These are phyloP conservation scores for Emergomyces africanus DNA, from an alignment of 2,329 filamentous ascomycete species.

Conservation along the genomic window DNA sequence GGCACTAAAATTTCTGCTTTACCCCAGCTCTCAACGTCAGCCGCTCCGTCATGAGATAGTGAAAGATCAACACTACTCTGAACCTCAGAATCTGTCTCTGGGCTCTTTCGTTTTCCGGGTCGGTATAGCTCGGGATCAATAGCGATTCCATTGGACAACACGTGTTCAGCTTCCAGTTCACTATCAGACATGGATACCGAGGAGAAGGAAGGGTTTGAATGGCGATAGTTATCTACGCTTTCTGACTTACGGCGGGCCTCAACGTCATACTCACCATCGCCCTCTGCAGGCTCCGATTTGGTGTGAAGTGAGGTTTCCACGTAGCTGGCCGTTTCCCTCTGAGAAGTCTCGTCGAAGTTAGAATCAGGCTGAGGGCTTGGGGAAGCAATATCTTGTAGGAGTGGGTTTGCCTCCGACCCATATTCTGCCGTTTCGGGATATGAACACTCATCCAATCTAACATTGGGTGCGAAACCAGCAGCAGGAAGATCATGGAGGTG, in stretches of 20 bases:
- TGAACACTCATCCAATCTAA: background rate
- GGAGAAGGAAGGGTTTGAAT: background rate
- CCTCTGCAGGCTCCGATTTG: background rate
- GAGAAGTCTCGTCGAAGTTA: background rate
- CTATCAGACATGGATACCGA: background rate
- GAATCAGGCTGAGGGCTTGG: background rate
- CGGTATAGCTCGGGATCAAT: constrained; percentile 1
- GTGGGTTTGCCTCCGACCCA: background rate
- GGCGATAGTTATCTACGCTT: background rate
- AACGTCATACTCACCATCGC: background rate
- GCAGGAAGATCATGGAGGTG: background rate
- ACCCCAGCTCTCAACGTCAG: background rate
- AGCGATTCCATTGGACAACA: background rate
- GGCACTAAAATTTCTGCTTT: background rate
- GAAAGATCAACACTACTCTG: background rate
- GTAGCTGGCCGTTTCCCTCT: background rate
- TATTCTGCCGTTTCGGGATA: background rate
- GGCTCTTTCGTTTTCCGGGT: background rate
- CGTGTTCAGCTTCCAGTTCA: background rate
- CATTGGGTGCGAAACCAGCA: background rate
- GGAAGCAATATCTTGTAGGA: background rate
- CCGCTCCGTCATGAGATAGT: background rate
- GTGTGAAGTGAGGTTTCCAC: background rate
- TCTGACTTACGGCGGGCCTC: background rate
- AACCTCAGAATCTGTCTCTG: background rate